These are phyloP conservation scores for Plasmodium vivax DNA, from an alignment of 169 alveolate genomes.

Conservation along the genomic window DNA sequence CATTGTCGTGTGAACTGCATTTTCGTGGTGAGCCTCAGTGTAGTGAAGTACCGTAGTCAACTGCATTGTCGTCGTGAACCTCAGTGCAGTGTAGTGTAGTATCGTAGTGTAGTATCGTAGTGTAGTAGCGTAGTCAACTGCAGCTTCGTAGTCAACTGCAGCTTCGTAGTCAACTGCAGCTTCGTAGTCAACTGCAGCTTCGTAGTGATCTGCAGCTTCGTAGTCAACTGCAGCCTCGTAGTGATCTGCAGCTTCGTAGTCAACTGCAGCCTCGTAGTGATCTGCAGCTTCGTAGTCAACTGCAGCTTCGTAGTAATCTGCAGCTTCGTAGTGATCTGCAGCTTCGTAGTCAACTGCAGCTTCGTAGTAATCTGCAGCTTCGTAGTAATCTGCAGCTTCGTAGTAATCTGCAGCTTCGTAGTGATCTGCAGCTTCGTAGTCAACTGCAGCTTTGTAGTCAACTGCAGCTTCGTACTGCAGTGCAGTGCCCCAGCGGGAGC, in stretches of 20 bases:
- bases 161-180: too few species aligned
- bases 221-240: too few species aligned
- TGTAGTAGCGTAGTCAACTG: too few species aligned
- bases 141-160: too few species aligned
- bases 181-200: too few species aligned
- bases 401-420: background rate
- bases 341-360: background rate
- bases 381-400: background rate
- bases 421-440: background rate
- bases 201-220: background rate
- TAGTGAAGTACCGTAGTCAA: too few species aligned
- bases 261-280: background rate
- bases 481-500: background rate
- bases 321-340: background rate
- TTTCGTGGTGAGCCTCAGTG: background rate
- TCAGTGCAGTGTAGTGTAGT: too few species aligned
- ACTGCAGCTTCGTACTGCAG: background rate
- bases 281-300: background rate
- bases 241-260: background rate
- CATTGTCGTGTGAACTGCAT: background rate
- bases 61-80: too few species aligned
- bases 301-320: background rate
- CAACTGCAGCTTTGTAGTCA: too few species aligned
- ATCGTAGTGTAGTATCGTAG: too few species aligned
- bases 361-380: too few species aligned